phyloP scores from a whole-genome alignment of 257 asterid species.

The Nemophila menziesii region DNA sequence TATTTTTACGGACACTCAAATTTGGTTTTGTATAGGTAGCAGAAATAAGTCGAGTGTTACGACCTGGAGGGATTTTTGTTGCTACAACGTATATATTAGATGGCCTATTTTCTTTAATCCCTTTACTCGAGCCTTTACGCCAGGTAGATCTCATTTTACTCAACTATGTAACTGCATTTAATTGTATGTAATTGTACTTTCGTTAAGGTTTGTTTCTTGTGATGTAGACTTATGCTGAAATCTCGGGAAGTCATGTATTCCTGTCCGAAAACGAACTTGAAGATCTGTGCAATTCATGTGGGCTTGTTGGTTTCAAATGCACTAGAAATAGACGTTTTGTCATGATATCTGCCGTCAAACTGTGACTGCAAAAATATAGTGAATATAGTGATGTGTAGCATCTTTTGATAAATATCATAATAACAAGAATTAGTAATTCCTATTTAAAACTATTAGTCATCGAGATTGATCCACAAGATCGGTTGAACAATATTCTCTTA shows the following conservation, averaged over 20 bases:
- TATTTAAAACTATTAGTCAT: too few species aligned
- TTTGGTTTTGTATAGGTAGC: constrained; percentile 47
- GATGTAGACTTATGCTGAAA: constrained; percentile 42
- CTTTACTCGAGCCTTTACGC: constrained; percentile 43
- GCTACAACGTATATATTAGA: constrained; percentile 70
- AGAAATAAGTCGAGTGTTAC: constrained; percentile 71
- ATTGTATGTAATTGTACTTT: neutral
- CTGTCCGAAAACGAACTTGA: constrained; percentile 56
- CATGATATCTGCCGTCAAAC: constrained; percentile 68
- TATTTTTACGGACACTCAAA: too few species aligned
- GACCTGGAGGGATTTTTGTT: constrained; percentile 75
- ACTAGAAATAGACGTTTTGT: constrained; percentile 53
- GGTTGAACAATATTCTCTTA: too few species aligned
- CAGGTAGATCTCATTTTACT: constrained; percentile 24
- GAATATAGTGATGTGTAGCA: too few species aligned
- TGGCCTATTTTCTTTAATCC: constrained; percentile 44
- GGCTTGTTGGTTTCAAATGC: constrained; percentile 47
- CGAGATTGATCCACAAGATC: too few species aligned
- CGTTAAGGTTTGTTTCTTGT: neutral
- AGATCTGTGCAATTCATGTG: constrained; percentile 59
- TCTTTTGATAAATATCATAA: too few species aligned
- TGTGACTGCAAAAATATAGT: too few species aligned
- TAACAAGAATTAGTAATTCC: too few species aligned
- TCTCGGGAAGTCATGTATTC: constrained; percentile 55
- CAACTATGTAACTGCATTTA: too few species aligned